Evolutionary conservation across 2,329 filamentous ascomycete genomes (phyloP).

Genomic region (Trichophaea hybrida): DNA sequence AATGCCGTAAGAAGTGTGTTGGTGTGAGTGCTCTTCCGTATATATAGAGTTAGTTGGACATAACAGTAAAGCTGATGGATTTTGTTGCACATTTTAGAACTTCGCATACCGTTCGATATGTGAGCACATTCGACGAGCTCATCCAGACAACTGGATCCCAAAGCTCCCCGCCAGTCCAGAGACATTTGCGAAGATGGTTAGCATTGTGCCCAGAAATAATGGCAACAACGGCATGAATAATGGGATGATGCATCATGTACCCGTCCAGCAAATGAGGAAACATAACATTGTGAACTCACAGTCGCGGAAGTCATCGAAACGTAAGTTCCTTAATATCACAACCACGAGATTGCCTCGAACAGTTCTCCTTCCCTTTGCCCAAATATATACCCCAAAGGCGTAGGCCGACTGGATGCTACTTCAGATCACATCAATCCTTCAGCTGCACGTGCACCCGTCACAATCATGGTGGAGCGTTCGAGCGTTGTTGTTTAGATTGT

Average conservation of each 20-base stretch:
- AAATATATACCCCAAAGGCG: not conserved
- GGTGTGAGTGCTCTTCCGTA: conserved; percentile 56
- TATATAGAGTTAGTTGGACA: conserved; percentile 3
- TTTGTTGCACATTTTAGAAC: conserved; percentile 21
- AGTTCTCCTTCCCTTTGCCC: not conserved
- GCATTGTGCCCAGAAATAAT: conserved; percentile 8
- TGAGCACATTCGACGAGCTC: conserved; percentile 93
- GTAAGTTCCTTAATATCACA: conserved; percentile 2
- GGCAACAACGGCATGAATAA: not conserved
- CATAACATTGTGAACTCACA: not conserved
- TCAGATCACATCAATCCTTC: not conserved
- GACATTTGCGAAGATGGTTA: conserved; percentile 81
- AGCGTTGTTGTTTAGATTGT: not conserved
- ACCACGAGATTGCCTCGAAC: not conserved
- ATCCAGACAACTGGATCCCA: conserved; percentile 92
- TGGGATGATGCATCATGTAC: not conserved
- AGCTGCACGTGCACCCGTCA: not conserved
- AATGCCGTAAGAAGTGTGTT: conserved; percentile 92
- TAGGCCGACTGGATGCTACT: not conserved
- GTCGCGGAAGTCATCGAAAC: conserved; percentile 6
- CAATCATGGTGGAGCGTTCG: not conserved
- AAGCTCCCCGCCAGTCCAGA: conserved; percentile 97
- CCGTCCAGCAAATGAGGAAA: conserved; percentile 1
- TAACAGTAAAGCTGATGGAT: conserved; percentile 8
- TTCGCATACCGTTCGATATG: conserved; percentile 83